Evolutionary conservation across 108 stramenopile species (phyloP).

Genomic region (Cyclotella baltica): DNA sequence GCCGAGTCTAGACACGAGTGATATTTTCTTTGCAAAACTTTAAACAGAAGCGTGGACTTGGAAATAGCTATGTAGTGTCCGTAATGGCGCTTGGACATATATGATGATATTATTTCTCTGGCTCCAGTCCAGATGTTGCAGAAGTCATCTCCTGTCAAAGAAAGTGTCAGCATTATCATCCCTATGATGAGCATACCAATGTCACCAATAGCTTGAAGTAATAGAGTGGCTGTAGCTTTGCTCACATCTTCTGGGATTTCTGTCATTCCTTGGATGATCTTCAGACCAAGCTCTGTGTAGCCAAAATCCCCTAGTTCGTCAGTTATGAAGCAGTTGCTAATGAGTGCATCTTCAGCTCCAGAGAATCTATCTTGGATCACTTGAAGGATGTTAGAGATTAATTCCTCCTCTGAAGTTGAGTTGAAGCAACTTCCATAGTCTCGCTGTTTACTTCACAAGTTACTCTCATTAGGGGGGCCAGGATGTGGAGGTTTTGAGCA

Average conservation of each 20-base stretch:
- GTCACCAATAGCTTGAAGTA: not conserved
- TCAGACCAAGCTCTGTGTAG: not conserved
- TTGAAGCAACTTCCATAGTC: no score
- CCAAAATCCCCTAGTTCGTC: not conserved
- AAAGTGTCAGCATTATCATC: not conserved
- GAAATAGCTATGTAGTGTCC: not conserved
- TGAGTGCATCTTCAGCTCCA: not conserved
- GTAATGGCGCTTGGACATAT: not conserved
- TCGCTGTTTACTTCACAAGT: no score
- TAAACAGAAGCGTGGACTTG: not conserved
- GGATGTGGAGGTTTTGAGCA: no score
- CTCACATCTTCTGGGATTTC: not conserved
- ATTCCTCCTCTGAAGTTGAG: not conserved
- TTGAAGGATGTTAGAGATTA: not conserved
- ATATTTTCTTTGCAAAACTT: not conserved
- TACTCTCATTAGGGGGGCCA: no score
- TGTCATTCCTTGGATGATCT: not conserved
- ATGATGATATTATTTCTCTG: not conserved
- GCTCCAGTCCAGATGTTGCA: not conserved
- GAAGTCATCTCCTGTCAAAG: not conserved
- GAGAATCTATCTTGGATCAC: no score
- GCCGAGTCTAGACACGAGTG: not conserved
- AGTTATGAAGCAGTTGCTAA: not conserved
- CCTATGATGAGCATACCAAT: not conserved
- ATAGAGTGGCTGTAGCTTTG: not conserved